phyloP scores from a whole-genome alignment of 2,329 filamentous ascomycete genomes.

The Cladosporium sp. region DNA sequence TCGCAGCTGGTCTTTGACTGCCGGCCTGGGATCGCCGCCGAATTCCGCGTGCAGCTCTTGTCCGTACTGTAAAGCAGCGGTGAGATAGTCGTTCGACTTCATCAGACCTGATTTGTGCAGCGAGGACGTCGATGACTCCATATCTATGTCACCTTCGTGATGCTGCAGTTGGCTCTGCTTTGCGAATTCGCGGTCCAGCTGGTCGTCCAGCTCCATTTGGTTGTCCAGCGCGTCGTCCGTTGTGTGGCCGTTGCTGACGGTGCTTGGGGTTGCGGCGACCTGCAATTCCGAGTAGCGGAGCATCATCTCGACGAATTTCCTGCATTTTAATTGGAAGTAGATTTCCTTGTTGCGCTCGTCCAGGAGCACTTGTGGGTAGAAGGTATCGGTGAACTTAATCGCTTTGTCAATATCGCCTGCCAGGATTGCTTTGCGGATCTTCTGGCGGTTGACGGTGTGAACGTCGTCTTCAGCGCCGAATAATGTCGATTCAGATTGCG shows the following conservation, averaged over 20 bases:
- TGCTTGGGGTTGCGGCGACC: conserved; percentile 27
- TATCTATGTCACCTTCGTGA: conserved; percentile 21
- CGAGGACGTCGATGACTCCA: conserved; percentile 28
- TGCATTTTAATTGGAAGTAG: conserved; percentile 79
- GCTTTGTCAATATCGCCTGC: conserved; percentile 90
- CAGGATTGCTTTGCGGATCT: conserved; percentile 75
- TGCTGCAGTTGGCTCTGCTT: conserved; percentile 7
- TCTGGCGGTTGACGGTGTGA: conserved; percentile 78
- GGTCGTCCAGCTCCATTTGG: conserved; percentile 55
- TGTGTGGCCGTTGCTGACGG: conserved; percentile 26
- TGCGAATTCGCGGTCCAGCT: conserved; percentile 32
- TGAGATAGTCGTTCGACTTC: conserved; percentile 49
- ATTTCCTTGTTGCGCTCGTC: conserved; percentile 66
- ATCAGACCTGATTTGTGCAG: conserved; percentile 10
- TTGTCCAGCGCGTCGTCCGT: conserved; percentile 33
- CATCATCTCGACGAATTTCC: conserved; percentile 95
- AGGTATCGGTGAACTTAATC: conserved; percentile 69
- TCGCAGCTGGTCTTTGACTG: conserved; percentile 65
- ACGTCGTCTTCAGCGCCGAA: conserved; percentile 54
- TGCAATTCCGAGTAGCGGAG: conserved; percentile 63
- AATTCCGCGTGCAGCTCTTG: conserved; percentile 74
- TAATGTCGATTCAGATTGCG: conserved; percentile 34
- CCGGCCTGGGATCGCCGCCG: conserved; percentile 57
- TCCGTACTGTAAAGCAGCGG: conserved; percentile 71
- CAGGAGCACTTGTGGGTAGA: conserved; percentile 73